phyloP scores from a whole-genome alignment of 371 early-diverging fungal genomes.

The Umbelopsis sp. region DNA sequence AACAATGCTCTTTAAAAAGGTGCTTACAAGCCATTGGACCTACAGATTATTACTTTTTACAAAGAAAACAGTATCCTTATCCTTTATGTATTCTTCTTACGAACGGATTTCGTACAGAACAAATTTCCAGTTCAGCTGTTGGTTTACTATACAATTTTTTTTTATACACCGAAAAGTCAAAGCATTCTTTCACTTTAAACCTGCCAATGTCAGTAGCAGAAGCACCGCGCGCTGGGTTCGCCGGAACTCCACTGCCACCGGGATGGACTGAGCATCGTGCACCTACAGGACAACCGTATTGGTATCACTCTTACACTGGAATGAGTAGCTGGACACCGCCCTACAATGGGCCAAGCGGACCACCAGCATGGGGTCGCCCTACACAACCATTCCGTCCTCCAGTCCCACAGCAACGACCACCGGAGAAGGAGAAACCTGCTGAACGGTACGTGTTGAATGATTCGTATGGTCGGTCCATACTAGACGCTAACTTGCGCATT shows the following conservation, averaged over 20 bases:
- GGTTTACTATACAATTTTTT: too few species aligned
- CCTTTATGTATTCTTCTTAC: too few species aligned
- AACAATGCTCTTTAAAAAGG: too few species aligned
- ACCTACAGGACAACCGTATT: conserved; percentile 60
- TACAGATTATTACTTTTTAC: too few species aligned
- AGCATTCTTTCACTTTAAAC: too few species aligned
- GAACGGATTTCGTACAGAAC: too few species aligned
- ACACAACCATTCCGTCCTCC: conserved; percentile 11
- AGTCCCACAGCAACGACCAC: conserved; percentile 7
- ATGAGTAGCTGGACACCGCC: conserved; percentile 64
- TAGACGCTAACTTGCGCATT: background rate
- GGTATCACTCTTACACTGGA: conserved; percentile 58
- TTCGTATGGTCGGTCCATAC: background rate
- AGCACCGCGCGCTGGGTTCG: background rate
- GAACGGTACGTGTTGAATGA: conserved; percentile 30
- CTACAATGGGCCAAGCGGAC: conserved; percentile 22
- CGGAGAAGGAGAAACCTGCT: conserved; percentile 38
- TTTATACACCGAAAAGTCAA: too few species aligned
- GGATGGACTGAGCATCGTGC: conserved; percentile 68
- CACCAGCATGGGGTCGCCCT: conserved; percentile 12
- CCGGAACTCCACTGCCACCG: conserved; percentile 38
- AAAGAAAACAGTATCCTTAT: too few species aligned
- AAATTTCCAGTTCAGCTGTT: too few species aligned
- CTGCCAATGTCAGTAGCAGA: conserved; percentile 6
- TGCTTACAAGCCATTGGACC: too few species aligned